Evolutionary conservation across 768 basidiomycete genomes (phyloP).

Genomic region (Leccinum longicurvipes): DNA sequence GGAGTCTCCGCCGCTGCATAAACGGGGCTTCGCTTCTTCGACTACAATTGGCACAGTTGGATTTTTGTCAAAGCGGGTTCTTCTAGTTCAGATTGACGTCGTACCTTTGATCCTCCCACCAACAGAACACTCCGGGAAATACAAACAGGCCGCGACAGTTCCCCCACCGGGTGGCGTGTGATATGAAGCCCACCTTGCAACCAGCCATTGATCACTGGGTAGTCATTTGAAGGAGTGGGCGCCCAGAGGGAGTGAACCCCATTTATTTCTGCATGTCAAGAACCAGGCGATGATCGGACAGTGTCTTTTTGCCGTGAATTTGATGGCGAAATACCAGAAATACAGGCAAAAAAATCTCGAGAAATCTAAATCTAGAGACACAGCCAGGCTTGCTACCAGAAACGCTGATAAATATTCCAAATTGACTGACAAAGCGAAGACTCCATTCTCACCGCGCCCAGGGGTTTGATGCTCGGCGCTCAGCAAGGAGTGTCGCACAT

Average conservation of each 20-base stretch:
- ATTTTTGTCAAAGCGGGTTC: neutral
- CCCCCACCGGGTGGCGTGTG: neutral
- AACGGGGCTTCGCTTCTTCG: conserved; percentile 5
- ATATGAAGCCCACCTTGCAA: conserved; percentile 3
- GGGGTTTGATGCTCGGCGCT: neutral
- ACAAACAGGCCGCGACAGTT: neutral
- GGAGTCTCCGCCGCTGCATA: conserved; percentile 3
- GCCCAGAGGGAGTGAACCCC: neutral
- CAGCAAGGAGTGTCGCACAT: neutral
- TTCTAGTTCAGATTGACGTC: neutral
- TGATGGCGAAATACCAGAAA: neutral
- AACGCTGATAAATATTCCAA: neutral
- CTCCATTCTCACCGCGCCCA: neutral
- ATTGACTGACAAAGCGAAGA: conserved; percentile 7
- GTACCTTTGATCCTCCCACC: neutral
- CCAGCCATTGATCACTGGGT: neutral
- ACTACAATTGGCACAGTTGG: neutral
- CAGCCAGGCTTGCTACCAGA: neutral
- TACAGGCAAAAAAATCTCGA: neutral
- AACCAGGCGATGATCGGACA: conserved; percentile 7
- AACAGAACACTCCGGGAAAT: neutral
- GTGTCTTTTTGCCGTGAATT: neutral
- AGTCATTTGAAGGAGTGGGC: neutral
- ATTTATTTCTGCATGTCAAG: conserved; percentile 1
- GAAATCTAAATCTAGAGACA: neutral